Base-by-base conservation (phyloP, 345 rosid species). In the Clarkia xantiana region DNA sequence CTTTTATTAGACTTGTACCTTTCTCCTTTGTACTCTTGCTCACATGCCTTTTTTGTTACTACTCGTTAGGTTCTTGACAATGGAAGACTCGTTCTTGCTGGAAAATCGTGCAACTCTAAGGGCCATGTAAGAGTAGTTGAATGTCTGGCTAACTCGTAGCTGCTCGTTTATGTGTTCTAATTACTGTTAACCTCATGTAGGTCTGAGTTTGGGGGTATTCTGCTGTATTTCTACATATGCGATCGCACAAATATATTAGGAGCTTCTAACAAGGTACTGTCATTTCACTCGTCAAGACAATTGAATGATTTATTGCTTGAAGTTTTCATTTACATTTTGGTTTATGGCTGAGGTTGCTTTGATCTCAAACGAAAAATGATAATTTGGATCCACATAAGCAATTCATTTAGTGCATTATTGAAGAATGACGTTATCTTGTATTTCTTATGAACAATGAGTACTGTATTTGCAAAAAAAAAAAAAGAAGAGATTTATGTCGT, bases 71-170 rank as follows among this genome's bases (percentile, higher is more conserved):
- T 91, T 91, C 61, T 66, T 86, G 73, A 70, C 81, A 25, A 76
- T 91, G 96, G 98, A 91, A 15, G 95, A 86, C 41, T 59, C 90
- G 43, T 87, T 91, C 79, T 73, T 91, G 77, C 78, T 87, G 61
- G 96, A 91, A 80, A 77, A 91, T 56, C 83, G 94, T 52, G 59
- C 76, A 42, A 82, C 82, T 59, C 59, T 91, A 62, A 73, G 86
- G 77, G 96, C 87, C 63, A 80, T 91, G 96, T 91, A 64, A 74
- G 90, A 53, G 47, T 22, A 57, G 15, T 6, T 16, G 36, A 29
- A 29, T 29, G 8, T 29, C 36, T 29, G 36, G 36, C 36, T 29
- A 29, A 29, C 36, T 29, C 8, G 36, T 1, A 3, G 36, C 36
- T 29, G 1, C 36, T 29, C 2, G 36, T 29, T 29, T 10, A 29